Percentiles rank a stretch among this genome's conserved stretches.
Conservation (phyloP, 768 basidiomycete genomes). For the Agaricus subrufescens region DNA sequence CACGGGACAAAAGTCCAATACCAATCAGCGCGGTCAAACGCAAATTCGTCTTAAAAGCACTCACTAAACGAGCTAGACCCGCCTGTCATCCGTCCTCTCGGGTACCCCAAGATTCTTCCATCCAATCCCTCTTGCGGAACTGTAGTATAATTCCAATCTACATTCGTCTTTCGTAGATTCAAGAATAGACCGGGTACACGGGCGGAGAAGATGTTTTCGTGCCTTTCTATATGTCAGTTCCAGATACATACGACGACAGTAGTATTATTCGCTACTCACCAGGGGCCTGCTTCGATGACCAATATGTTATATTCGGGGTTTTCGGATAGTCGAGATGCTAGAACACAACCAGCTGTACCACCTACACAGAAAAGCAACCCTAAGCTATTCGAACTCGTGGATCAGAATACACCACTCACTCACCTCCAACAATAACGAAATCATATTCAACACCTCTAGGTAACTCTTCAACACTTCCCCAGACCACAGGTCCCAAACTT, state of each 20-base stretch:
- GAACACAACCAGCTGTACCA: too few species aligned
- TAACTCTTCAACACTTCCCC: too few species aligned
- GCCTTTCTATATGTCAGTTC: background rate
- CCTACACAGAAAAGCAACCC: too few species aligned
- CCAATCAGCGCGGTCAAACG: too few species aligned
- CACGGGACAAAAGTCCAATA: too few species aligned
- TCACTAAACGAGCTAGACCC: slow-evolving; percentile 9
- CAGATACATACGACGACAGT: background rate
- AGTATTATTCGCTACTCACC: background rate
- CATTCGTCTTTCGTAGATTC: slow-evolving; percentile 1
- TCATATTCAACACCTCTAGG: too few species aligned
- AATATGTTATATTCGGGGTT: slow-evolving; percentile 8
- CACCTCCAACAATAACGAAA: too few species aligned
- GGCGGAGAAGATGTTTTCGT: background rate
- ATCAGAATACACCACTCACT: too few species aligned
- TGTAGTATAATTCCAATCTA: slow-evolving; percentile 15
- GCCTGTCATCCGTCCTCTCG: slow-evolving; percentile 8
- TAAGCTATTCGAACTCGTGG: too few species aligned
- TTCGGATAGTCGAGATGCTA: background rate
- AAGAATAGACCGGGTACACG: background rate
- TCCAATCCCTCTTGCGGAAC: slow-evolving; percentile 7
- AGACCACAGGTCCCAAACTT: too few species aligned
- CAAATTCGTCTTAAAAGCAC: background rate
- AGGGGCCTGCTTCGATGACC: slow-evolving; percentile 13
- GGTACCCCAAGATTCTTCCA: slow-evolving; percentile 4